Base-by-base conservation (phyloP, 345 rosid species). In the Eucalyptus fibrosa region DNA sequence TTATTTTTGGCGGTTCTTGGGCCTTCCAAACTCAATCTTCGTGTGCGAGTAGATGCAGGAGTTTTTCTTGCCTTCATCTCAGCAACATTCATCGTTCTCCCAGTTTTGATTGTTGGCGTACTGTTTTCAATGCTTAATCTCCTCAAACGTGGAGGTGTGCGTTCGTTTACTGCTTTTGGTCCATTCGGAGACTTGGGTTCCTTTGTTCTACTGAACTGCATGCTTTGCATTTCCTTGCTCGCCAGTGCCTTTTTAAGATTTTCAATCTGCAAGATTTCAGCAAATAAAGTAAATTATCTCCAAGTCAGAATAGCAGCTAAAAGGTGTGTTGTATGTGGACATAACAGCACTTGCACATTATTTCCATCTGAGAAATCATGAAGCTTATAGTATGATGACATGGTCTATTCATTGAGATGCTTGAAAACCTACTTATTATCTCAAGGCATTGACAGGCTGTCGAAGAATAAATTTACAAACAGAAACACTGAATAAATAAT, bases 231-330 rank as follows among this genome's bases (percentile, higher is more conserved):
- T 90, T 94, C 96, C 93, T 92, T 95, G 82, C 88, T 94, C 81
- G 94, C 96, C 90, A 96, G 91, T 88, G 96, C 97, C 96, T 94
- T 95, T 93, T 94, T 96, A 60, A 98, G 99, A 93, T 49, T 93
- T 90, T 96, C 98, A 93, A 98, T 92, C 99, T 97, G 92, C 91
- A 93, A 90, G 19, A n/a, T 62, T 51, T 51, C 37, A 86, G 40
- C 24, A 14, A 34, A 23, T 11, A 34, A 89, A 49, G 37, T 40
- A 18, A 18, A 24, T 37, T 17, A n/a, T 42, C 28, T 77, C 47
- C 83, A 40, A 77, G 16, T 77, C 28, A 77, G 47, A 77, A 37
- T 37, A 11, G 28, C 83, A 21, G 47, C 85, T 40, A 77, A 37
- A 40, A 77, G 9, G 47, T 40, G 45, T 12, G 18, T 86, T 23